These are phyloP conservation scores for Blastobotrys terrestris DNA, from an alignment of 805 yeast species.

Conservation along the genomic window DNA sequence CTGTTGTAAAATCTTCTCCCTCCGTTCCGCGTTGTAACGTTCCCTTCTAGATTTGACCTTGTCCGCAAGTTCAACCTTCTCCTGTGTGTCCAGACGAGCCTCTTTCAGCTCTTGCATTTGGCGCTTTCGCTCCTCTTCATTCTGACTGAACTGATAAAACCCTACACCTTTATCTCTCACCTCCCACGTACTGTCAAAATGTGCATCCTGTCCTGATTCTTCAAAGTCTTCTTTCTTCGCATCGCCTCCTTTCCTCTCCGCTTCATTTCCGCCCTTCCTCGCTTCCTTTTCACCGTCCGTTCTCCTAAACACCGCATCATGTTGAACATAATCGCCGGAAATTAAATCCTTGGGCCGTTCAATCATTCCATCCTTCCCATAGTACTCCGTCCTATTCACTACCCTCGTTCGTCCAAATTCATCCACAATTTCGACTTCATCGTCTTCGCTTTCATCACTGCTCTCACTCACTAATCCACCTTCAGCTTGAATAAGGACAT, in stretches of 20 bases:
- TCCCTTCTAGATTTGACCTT: not conserved
- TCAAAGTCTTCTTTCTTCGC: not conserved
- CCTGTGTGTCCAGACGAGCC: not conserved
- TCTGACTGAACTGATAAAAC: conserved; percentile 18
- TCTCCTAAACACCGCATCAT: conserved; percentile 15
- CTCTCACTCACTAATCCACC: not conserved
- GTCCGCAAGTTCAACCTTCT: not conserved
- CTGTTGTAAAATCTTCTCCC: not conserved
- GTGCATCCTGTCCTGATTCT: conserved; percentile 7
- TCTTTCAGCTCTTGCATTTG: conserved; percentile 17
- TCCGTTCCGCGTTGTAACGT: not conserved
- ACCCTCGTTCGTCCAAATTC: conserved; percentile 22
- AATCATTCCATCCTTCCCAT: not conserved
- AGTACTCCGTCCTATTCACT: conserved; percentile 9
- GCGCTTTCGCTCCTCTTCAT: conserved; percentile 10
- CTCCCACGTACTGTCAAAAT: conserved; percentile 23
- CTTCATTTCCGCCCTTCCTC: not conserved
- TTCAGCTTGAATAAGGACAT: not conserved
- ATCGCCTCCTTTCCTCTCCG: not conserved
- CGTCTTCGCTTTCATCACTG: conserved; percentile 5
- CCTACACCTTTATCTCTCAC: conserved; percentile 22
- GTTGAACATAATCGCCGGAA: conserved; percentile 19
- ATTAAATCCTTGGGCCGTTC: conserved; percentile 5
- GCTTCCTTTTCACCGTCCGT: not conserved
- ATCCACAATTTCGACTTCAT: conserved; percentile 16